Percentiles rank a stretch among this genome's conserved stretches.
Conservation (phyloP, 2,329 filamentous ascomycete genomes). For the Exophiala phaeomuriformis region DNA sequence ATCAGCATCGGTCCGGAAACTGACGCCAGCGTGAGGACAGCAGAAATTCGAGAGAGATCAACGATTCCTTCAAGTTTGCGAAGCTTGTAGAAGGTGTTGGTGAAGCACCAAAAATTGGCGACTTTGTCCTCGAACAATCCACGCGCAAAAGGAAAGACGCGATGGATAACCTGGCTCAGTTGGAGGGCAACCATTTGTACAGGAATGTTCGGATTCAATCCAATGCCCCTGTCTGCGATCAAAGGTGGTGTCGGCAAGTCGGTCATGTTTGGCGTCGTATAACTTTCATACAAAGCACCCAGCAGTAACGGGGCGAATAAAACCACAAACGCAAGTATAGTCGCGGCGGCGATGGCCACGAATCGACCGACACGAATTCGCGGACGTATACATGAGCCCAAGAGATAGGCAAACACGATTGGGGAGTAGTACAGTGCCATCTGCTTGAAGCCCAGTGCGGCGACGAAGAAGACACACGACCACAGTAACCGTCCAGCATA, state of each 20-base stretch:
- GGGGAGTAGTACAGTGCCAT: slow-evolving; percentile 98
- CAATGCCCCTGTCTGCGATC: slow-evolving; percentile 51
- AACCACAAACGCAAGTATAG: slow-evolving; percentile 63
- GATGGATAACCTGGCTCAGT: slow-evolving; percentile 73
- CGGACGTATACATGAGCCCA: slow-evolving; percentile 79
- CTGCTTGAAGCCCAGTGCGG: slow-evolving; percentile 93
- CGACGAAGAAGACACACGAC: slow-evolving; percentile 89
- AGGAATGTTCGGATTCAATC: slow-evolving; percentile 57
- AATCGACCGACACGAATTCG: slow-evolving; percentile 61
- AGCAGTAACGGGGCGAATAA: slow-evolving; percentile 68
- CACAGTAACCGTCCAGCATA: slow-evolving; percentile 76
- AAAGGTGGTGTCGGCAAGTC: slow-evolving; percentile 55
- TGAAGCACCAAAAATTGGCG: slow-evolving; percentile 93
- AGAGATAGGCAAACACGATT: slow-evolving; percentile 80
- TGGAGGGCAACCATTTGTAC: slow-evolving; percentile 73
- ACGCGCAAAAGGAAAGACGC: slow-evolving; percentile 93
- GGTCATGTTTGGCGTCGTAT: slow-evolving; percentile 55
- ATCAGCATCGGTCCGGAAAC: slow-evolving; percentile 74
- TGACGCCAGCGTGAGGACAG: slow-evolving; percentile 64
- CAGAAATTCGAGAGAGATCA: slow-evolving; percentile 67
- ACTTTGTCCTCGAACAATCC: slow-evolving; percentile 98
- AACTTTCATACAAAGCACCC: slow-evolving; percentile 62
- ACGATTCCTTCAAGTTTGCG: slow-evolving; percentile 56
- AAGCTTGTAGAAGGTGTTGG: slow-evolving; percentile 74
- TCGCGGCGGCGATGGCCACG: slow-evolving; percentile 66